Evolutionary conservation across 1,284 basidiomycete genomes (phyloP), one percentile per base, ranked within the genome.

Genomic region (Boletus putidus): DNA sequence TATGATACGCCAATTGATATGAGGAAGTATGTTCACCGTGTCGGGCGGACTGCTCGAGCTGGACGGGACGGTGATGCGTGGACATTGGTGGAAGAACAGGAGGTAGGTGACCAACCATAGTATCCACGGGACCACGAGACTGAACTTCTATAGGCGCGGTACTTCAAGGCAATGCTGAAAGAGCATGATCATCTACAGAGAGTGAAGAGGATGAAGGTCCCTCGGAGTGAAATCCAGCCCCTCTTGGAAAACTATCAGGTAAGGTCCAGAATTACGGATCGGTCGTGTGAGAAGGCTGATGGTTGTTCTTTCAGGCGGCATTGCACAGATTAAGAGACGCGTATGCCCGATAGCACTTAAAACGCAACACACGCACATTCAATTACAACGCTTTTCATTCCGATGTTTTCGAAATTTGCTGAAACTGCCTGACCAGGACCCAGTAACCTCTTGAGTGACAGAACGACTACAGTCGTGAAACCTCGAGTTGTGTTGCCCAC

Each of bases 1-100:
- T 98, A 98, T 74, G 96, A 98, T 73, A 88, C 88, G 4, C 96
- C 96, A 2, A 83, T 98, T n/a, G 96, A 98, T 70, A 92, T 97
- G 83, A 86, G 93, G 51, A 98, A 98, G 75, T 98, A 99, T 70
- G 92, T 99, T 21, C 96, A 99, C 73, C 88, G 96, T 49, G 95
- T 95, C 1, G 96, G 96, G 21, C 82, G 96, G 42, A 98, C 96
- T 1, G 96, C 96, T 6, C 85, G 96, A 59, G 96, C 96, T 3
- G 94, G 94, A 2, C 81, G 91, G 47, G 76, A 77, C 16, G 96
- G 96, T 6, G 85, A 91, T 62, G 94, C 94, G 0, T 99, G 95
- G 95, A 92, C 91, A 4, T 76, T 99, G 62, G 92, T 98, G 6
- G 96, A 99, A 77, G 92, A 94, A 70, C 96, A 97, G 73, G 96